phyloP scores from a whole-genome alignment of 495 filamentous ascomycete species.

The Neurospora sp. region DNA sequence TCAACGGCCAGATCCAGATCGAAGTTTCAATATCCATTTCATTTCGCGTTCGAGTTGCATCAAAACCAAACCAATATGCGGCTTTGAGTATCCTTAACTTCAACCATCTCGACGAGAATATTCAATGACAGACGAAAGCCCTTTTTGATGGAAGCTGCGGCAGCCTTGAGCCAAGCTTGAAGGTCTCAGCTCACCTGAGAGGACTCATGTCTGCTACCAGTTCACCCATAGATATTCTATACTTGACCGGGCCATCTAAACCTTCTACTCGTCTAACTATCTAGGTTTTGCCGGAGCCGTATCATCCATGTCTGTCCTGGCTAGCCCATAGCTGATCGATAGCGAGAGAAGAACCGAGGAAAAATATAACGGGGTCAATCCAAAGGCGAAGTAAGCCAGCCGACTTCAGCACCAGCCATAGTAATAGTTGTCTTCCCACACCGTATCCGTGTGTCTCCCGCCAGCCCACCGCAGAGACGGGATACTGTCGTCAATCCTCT shows the following conservation, averaged over 20 bases:
- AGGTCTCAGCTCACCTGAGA: background rate
- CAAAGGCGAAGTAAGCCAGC: background rate
- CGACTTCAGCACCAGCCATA: conserved; percentile 68
- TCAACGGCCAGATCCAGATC: background rate
- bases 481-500: conserved; percentile 33
- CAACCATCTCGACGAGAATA: background rate
- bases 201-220: background rate
- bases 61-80: background rate
- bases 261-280: background rate
- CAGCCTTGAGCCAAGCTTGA: background rate
- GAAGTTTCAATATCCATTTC: background rate
- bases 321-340: background rate
- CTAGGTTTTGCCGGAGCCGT: background rate
- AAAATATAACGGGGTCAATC: background rate
- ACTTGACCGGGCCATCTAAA: background rate
- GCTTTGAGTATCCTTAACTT: background rate
- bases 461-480: conserved; percentile 40
- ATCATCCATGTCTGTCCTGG: background rate
- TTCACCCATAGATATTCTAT: background rate
- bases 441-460: conserved; percentile 37
- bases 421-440: conserved; percentile 81
- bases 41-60: background rate
- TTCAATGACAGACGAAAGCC: background rate
- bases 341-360: background rate
- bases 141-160: background rate